These are phyloP conservation scores for Daldinia vernicosa DNA, from an alignment of 495 filamentous ascomycete species.

Conservation along the genomic window DNA sequence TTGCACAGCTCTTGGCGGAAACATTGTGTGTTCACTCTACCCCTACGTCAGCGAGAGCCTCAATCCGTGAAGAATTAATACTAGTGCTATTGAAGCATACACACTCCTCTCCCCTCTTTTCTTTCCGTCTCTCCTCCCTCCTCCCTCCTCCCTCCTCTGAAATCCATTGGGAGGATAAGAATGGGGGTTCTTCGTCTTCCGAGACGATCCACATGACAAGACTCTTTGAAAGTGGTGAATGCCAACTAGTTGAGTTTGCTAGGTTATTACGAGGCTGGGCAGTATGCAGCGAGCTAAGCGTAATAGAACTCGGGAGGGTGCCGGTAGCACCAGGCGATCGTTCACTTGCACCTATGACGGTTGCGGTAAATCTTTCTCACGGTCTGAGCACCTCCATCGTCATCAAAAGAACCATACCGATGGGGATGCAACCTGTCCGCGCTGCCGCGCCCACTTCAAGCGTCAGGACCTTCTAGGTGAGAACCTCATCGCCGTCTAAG, in stretches of 20 bases:
- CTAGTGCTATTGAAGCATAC: background rate
- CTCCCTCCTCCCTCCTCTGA: background rate
- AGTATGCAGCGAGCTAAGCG: slow-evolving; percentile 40
- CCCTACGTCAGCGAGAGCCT: background rate
- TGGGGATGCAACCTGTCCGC: slow-evolving; percentile 62
- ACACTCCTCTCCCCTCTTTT: background rate
- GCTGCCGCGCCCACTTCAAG: slow-evolving; percentile 66
- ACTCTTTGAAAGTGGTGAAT: slow-evolving; percentile 39
- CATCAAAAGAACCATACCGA: slow-evolving; percentile 66
- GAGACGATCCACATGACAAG: slow-evolving; percentile 25
- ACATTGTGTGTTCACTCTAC: background rate
- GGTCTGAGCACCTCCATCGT: slow-evolving; percentile 67
- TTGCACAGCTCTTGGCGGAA: background rate
- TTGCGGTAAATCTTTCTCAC: slow-evolving; percentile 65
- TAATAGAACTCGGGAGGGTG: slow-evolving; percentile 20
- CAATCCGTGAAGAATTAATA: background rate
- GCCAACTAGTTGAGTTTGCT: slow-evolving; percentile 7
- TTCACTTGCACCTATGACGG: slow-evolving; percentile 48
- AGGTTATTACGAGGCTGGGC: slow-evolving; percentile 5
- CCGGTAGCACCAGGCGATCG: slow-evolving; percentile 1
- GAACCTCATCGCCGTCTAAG: slow-evolving; percentile 14
- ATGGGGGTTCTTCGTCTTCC: slow-evolving; percentile 31
- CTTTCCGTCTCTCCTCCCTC: slow-evolving; percentile 8
- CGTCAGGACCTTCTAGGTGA: slow-evolving; percentile 64
- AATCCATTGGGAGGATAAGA: slow-evolving; percentile 10